These are phyloP conservation scores for Phytophthora aleatoria DNA, from an alignment of 352 stramenopile species.

Conservation along the genomic window DNA sequence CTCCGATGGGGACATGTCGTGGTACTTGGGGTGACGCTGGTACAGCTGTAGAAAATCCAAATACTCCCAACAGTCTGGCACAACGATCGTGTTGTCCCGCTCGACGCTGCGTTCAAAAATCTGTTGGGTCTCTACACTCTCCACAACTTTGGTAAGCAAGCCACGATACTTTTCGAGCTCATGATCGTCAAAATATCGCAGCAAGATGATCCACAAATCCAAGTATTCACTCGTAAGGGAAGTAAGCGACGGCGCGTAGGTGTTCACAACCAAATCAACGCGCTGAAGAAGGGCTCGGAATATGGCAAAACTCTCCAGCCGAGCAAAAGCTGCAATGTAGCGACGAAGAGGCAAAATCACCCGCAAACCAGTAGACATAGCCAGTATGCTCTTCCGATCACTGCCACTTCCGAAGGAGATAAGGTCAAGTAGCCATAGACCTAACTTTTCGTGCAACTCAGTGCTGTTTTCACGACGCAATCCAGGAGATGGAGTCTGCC, in stretches of 20 bases:
- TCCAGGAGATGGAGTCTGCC: not conserved
- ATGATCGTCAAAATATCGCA: slow-evolving; percentile 52
- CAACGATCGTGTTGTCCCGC: slow-evolving; percentile 24
- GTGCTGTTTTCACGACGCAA: slow-evolving; percentile 14
- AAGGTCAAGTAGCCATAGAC: slow-evolving; percentile 47
- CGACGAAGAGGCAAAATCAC: slow-evolving; percentile 59
- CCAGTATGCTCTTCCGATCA: slow-evolving; percentile 34
- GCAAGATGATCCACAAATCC: slow-evolving; percentile 50
- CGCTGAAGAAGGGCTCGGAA: slow-evolving; percentile 50
- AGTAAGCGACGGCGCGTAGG: slow-evolving; percentile 34
- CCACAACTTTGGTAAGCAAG: slow-evolving; percentile 45
- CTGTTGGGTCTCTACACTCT: slow-evolving; percentile 42
- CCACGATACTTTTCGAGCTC: slow-evolving; percentile 53
- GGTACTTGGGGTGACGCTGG: slow-evolving; percentile 22
- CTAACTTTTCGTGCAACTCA: slow-evolving; percentile 41
- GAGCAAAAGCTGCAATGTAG: slow-evolving; percentile 38
- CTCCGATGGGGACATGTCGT: slow-evolving; percentile 30
- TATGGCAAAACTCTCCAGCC: slow-evolving; percentile 45
- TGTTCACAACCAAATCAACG: slow-evolving; percentile 52
- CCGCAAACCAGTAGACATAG: slow-evolving; percentile 40
- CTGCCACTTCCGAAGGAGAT: slow-evolving; percentile 43
- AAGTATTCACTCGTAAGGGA: slow-evolving; percentile 40
- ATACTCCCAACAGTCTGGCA: slow-evolving; percentile 40
- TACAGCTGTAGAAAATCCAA: slow-evolving; percentile 41
- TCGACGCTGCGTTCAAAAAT: slow-evolving; percentile 24